Percentiles rank a stretch among this genome's conserved stretches.
These are phyloP conservation scores for Clonostachys chloroleuca DNA, from an alignment of 2,329 filamentous ascomycete genomes.

Conservation along the genomic window DNA sequence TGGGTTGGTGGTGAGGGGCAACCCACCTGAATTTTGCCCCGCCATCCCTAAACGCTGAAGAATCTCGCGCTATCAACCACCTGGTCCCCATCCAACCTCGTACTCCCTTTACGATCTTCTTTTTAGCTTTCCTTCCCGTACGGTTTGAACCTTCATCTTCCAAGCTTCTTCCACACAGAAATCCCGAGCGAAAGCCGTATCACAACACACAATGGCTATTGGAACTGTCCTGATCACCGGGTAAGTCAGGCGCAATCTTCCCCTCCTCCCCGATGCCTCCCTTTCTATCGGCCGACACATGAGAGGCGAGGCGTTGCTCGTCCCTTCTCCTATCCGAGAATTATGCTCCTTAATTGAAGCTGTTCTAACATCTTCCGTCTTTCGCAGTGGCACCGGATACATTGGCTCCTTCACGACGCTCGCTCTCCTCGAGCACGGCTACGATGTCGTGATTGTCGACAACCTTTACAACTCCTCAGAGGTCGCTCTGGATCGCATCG, in stretches of 20 bases:
- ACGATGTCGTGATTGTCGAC: constrained; percentile 95
- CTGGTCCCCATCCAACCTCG: too few relatives aligned
- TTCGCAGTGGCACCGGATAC: constrained; percentile 86
- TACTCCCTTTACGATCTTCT: too few relatives aligned
- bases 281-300: not conserved
- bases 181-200: too few relatives aligned
- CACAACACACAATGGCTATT: constrained; percentile 57
- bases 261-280: constrained; percentile 1
- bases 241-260: constrained; percentile 40
- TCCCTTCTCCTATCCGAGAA: not conserved
- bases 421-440: constrained; percentile 86
- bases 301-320: not conserved
- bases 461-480: constrained; percentile 95
- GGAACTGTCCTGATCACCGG: constrained; percentile 90
- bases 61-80: too few relatives aligned
- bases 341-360: not conserved
- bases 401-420: constrained; percentile 97
- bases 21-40: too few relatives aligned
- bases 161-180: constrained; percentile 8
- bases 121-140: constrained; percentile 4
- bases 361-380: not conserved
- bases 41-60: too few relatives aligned
- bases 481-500: constrained; percentile 90
- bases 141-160: constrained; percentile 1
- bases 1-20: too few relatives aligned